phyloP scores from a whole-genome alignment of 192 early-diverging fungal genomes.

The Spinellus fusiger region DNA sequence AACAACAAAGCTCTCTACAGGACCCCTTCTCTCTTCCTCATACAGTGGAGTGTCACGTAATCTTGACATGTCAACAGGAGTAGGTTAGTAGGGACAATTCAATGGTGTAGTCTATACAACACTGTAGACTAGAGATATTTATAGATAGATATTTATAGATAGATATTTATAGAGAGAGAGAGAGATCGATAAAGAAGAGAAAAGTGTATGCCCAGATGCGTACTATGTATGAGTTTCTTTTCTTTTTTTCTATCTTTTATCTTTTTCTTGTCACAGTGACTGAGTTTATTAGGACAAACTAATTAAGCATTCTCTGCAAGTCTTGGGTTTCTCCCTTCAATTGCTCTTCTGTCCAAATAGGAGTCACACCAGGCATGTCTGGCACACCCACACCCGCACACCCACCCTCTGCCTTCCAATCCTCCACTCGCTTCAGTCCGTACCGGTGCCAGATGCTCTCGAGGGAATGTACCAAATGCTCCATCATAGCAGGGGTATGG shows the following conservation, averaged over 20 bases:
- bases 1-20: conserved; percentile 31
- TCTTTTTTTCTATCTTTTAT: no score
- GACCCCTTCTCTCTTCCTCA: neutral
- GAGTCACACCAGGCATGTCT: conserved; percentile 33
- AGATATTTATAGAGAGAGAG: no score
- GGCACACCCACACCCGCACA: conserved; percentile 80
- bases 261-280: no score
- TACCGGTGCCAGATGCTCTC: conserved; percentile 84
- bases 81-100: neutral
- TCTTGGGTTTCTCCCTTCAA: conserved; percentile 20
- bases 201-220: no score
- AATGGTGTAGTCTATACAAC: neutral
- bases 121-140: no score
- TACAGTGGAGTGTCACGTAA: neutral
- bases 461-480: conserved; percentile 77
- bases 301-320: neutral
- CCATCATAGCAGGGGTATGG: conserved; percentile 76
- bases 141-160: no score
- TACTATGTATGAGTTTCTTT: no score
- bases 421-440: conserved; percentile 72
- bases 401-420: conserved; percentile 85
- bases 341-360: conserved; percentile 56
- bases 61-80: no score
- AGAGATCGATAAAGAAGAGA: no score
- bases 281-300: neutral